phyloP scores from a whole-genome alignment of 108 stramenopile species.

The Schizochytrium sp. region DNA sequence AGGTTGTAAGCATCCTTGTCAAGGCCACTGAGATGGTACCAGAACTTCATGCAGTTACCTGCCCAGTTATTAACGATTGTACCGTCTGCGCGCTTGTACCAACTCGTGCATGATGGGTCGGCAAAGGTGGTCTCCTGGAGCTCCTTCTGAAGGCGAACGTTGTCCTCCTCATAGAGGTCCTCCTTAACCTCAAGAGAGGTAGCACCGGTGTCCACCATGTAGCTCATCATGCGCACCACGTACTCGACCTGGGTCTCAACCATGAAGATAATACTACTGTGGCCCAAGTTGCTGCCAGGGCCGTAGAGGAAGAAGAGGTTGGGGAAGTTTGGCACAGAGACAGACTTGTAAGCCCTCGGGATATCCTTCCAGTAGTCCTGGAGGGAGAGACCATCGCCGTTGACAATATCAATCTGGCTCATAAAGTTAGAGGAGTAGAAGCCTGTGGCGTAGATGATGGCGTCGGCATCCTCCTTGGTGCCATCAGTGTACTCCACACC shows the following conservation, averaged over 20 bases:
- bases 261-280: conserved; percentile 55
- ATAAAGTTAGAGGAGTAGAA: conserved; percentile 38
- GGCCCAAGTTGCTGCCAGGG: conserved; percentile 32
- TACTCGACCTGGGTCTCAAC: conserved; percentile 59
- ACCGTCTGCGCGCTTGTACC: conserved; percentile 35
- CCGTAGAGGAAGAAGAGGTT: conserved; percentile 46
- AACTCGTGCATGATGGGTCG: conserved; percentile 11
- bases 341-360: conserved; percentile 4
- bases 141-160: conserved; percentile 27
- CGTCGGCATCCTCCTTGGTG: neutral
- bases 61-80: conserved; percentile 50
- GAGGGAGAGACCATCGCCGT: neutral
- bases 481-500: conserved; percentile 21
- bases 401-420: conserved; percentile 38
- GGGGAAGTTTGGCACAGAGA: conserved; percentile 46
- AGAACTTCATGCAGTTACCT: conserved; percentile 34
- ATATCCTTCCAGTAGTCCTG: neutral
- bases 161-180: neutral
- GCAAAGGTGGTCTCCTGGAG: conserved; percentile 42
- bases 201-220: neutral
- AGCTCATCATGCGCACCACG: neutral
- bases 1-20: conserved; percentile 28
- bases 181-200: conserved; percentile 1
- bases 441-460: conserved; percentile 42
- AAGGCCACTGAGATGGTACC: neutral